Base-by-base conservation (phyloP, 1,139 yeast genomes). In the Candida frijolesensis region DNA sequence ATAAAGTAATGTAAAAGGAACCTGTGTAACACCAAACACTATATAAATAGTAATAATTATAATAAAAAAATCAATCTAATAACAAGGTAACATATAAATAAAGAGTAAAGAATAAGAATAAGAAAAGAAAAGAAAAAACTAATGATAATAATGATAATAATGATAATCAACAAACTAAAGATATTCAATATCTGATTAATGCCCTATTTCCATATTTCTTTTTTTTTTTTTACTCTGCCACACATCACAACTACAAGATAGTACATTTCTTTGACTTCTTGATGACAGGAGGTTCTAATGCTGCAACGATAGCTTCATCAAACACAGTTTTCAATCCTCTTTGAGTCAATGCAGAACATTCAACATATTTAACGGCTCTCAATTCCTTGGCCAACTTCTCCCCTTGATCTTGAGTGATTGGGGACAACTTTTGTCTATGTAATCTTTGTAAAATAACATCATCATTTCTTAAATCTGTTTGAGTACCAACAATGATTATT, bases 301-400 rank as follows among this genome's bases (percentile, higher is more conserved):
- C 96, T 54, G 96, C 96, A 49, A 94, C 97, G 54, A 94, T 94
- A 38, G 98, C 97, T 71, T 92, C 97, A 67, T 92, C 98, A 70
- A 92, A 92, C 33, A 92, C 97, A 57, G 95, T 91, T 74, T 92
- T 92, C 68, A 92, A 82, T 12, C 98, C 98, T 68, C 92, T 85
- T 74, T 92, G 98, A 50, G 97, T 92, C 65, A 94, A 80, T n/a
- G 98, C 98, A 14, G 97, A 90, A 72, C 98, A 92, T 72, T 92
- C 98, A 46, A 91, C 96, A 69, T 94, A 94, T 70, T 92, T 92
- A 49, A 94, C 96, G 12, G 97, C 98, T 57, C 95, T 86, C 58
- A 92, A 82, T 61, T 92, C 97, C 70, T 88, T 87, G 43, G 99
- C 97, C 59, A 94, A 80, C 67, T 87, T 86, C 62, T 90, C 96